phyloP scores from a whole-genome alignment of 1,284 basidiomycete species.

The Puccinia hordei region DNA sequence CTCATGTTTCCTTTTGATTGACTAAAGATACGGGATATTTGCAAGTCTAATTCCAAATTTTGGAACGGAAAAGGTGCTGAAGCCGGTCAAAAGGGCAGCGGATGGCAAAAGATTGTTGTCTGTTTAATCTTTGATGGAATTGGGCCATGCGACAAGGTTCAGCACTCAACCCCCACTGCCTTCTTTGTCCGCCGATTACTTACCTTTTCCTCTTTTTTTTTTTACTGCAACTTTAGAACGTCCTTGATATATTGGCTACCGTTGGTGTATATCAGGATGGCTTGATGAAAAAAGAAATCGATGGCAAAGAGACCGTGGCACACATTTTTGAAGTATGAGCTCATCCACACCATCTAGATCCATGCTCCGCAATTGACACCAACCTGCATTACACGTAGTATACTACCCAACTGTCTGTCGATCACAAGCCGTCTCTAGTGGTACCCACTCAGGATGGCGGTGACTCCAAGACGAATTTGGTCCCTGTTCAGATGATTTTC shows the following conservation, averaged over 20 bases:
- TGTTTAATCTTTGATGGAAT: slow-evolving; percentile 89
- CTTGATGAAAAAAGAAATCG: slow-evolving; percentile 87
- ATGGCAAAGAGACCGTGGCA: slow-evolving; percentile 85
- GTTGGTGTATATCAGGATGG: slow-evolving; percentile 66
- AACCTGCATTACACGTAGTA: slow-evolving; percentile 74
- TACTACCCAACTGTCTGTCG: slow-evolving; percentile 68
- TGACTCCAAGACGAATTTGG: slow-evolving; percentile 76
- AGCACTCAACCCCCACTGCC: slow-evolving; percentile 63
- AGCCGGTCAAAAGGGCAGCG: slow-evolving; percentile 71
- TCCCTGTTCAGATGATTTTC: slow-evolving; percentile 93
- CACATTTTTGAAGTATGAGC: slow-evolving; percentile 75
- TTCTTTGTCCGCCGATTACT: slow-evolving; percentile 65
- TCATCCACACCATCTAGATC: neutral
- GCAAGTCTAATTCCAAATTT: slow-evolving; percentile 95
- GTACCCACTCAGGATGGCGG: slow-evolving; percentile 68
- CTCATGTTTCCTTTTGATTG: slow-evolving; percentile 71
- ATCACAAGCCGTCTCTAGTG: slow-evolving; percentile 82
- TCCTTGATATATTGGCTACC: slow-evolving; percentile 69
- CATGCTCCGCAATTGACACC: slow-evolving; percentile 88
- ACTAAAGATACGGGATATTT: slow-evolving; percentile 98
- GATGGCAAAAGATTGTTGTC: slow-evolving; percentile 90
- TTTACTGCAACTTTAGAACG: slow-evolving; percentile 73
- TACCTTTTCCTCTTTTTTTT: neutral
- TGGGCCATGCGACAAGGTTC: slow-evolving; percentile 85
- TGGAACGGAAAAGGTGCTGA: slow-evolving; percentile 76